A percentile compares a stretch with the other conserved stretches of the same genome.
Conservation (phyloP, 2,329 filamentous ascomycete species). For the Lecanosticta acicola region DNA sequence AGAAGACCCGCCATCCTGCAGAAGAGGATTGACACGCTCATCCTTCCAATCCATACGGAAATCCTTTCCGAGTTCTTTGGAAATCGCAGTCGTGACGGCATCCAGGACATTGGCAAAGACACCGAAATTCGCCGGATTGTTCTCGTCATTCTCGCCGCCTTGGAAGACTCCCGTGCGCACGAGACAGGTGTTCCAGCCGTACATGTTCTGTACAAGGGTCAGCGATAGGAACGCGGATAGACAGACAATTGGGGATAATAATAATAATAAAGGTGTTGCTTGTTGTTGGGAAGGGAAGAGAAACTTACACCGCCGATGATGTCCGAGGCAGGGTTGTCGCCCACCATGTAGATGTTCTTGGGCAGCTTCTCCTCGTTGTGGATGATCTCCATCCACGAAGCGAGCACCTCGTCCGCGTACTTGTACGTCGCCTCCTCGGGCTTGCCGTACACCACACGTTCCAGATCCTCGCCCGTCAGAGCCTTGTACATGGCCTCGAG, state of each 20-base stretch:
- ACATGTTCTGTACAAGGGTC: constrained; percentile 60
- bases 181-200: constrained; percentile 75
- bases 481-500: constrained; percentile 70
- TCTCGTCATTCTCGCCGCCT: constrained; percentile 67
- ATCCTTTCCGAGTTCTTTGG: constrained; percentile 65
- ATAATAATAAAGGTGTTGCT: too few relatives aligned
- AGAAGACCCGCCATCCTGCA: constrained; percentile 26
- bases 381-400: constrained; percentile 68
- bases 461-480: constrained; percentile 62
- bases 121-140: constrained; percentile 72
- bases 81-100: constrained; percentile 61
- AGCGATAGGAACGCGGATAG: too few relatives aligned
- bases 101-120: constrained; percentile 69
- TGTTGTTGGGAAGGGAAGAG: background rate
- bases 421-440: constrained; percentile 71
- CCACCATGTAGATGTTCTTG: constrained; percentile 69
- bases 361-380: constrained; percentile 66
- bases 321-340: constrained; percentile 68
- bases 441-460: constrained; percentile 73
- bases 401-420: constrained; percentile 68
- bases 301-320: constrained; percentile 58
- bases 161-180: constrained; percentile 75
- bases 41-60: constrained; percentile 66
- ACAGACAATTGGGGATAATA: too few relatives aligned
- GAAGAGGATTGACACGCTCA: constrained; percentile 64